phyloP scores from a whole-genome alignment of 345 rosid species.

The Kandelia obovata region DNA sequence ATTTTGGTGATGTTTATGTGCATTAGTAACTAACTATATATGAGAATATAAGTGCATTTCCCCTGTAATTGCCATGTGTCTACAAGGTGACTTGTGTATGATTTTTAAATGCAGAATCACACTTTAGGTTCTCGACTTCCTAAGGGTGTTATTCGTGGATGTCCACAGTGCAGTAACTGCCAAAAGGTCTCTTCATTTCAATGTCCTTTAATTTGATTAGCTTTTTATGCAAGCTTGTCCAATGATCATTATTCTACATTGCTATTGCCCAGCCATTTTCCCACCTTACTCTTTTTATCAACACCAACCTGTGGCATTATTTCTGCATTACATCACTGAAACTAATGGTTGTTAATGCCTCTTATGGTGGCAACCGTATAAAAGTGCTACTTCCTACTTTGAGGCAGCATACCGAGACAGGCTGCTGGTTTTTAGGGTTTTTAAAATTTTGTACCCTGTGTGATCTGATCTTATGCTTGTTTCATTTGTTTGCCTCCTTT shows the following conservation, averaged over 20 bases:
- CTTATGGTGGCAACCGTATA: slow-evolving; percentile 1
- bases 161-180: slow-evolving; percentile 71
- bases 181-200: slow-evolving; percentile 60
- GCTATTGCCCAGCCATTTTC: neutral
- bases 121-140: slow-evolving; percentile 48
- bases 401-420: neutral
- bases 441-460: too few species aligned
- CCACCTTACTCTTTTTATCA: neutral
- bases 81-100: too few species aligned
- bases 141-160: slow-evolving; percentile 78
- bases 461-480: too few species aligned
- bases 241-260: neutral
- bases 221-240: slow-evolving; percentile 2
- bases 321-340: neutral
- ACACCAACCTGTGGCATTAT: slow-evolving; percentile 2
- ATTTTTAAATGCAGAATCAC: slow-evolving; percentile 41
- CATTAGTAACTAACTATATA: too few species aligned
- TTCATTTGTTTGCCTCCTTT: neutral
- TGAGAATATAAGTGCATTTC: neutral
- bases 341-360: slow-evolving; percentile 3
- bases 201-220: slow-evolving; percentile 1
- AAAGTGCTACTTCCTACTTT: neutral
- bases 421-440: too few species aligned
- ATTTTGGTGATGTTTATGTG: too few species aligned
- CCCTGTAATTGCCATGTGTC: neutral